Percentiles rank a stretch among this genome's conserved stretches.
These are phyloP conservation scores for Panellus pusillus DNA, from an alignment of 768 basidiomycete genomes.

Conservation along the genomic window DNA sequence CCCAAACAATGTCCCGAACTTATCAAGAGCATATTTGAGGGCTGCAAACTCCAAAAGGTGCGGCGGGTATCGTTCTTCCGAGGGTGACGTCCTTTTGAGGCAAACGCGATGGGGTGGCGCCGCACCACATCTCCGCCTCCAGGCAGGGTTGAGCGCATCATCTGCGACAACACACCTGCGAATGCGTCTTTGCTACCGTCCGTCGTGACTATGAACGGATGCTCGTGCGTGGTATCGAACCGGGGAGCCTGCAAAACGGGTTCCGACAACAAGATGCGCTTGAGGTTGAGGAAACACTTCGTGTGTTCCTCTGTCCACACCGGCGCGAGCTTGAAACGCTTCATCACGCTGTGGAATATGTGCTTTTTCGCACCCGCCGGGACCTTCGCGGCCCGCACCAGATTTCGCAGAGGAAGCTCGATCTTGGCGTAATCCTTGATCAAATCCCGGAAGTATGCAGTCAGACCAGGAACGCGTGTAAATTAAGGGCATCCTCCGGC, in stretches of 20 bases:
- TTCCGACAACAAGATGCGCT: constrained; percentile 21
- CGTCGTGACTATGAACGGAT: constrained; percentile 30
- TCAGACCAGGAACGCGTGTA: constrained; percentile 37
- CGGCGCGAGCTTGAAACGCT: constrained; percentile 10
- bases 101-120: constrained; percentile 33
- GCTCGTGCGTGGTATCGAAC: constrained; percentile 26
- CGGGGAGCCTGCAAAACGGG: constrained; percentile 24
- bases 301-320: constrained; percentile 23
- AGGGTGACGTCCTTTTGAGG: constrained; percentile 33
- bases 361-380: constrained; percentile 23
- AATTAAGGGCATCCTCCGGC: constrained; percentile 28
- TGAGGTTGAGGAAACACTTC: constrained; percentile 27
- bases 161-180: constrained; percentile 28
- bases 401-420: constrained; percentile 32
- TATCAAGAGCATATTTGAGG: constrained; percentile 16
- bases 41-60: constrained; percentile 34
- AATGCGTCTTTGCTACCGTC: constrained; percentile 32
- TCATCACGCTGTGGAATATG: constrained; percentile 28
- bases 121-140: constrained; percentile 13
- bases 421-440: constrained; percentile 35
- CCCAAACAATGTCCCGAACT: constrained; percentile 25
- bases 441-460: constrained; percentile 34
- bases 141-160: constrained; percentile 6
- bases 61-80: constrained; percentile 31
- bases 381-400: constrained; percentile 23